These are phyloP conservation scores for Coemansia sp. DNA, from an alignment of 371 early-diverging fungal species.

Conservation along the genomic window DNA sequence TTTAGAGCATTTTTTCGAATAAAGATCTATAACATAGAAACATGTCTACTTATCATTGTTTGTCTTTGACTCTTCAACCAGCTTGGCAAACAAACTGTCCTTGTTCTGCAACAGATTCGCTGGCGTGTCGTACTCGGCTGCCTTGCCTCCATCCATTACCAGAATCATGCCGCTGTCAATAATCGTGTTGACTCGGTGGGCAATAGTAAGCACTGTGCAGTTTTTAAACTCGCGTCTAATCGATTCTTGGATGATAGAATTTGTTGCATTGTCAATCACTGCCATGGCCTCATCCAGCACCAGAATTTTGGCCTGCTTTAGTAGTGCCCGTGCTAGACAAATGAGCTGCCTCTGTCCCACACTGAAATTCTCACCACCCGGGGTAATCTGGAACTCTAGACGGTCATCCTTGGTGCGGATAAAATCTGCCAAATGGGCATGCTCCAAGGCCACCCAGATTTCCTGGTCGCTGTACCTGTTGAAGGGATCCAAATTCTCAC, in stretches of 20 bases:
- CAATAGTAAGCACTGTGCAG: conserved; percentile 62
- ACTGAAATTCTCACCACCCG: conserved; percentile 63
- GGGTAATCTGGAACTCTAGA: conserved; percentile 36
- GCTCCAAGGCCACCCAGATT: conserved; percentile 83
- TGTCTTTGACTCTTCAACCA: conserved; percentile 38
- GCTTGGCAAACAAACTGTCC: conserved; percentile 55
- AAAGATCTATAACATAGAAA: no score
- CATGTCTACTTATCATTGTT: neutral
- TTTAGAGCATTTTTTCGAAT: no score
- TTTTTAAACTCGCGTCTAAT: conserved; percentile 61
- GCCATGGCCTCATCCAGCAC: conserved; percentile 78
- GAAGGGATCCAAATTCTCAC: conserved; percentile 61
- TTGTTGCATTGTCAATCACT: conserved; percentile 67
- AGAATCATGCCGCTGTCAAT: conserved; percentile 64
- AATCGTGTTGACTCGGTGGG: conserved; percentile 61
- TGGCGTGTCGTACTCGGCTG: conserved; percentile 64
- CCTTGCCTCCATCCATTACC: conserved; percentile 62
- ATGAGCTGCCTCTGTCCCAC: conserved; percentile 78
- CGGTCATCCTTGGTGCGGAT: conserved; percentile 49
- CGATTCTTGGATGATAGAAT: conserved; percentile 62
- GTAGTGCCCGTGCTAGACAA: conserved; percentile 66
- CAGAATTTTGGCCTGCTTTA: conserved; percentile 58
- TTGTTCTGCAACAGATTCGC: conserved; percentile 52
- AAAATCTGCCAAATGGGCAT: conserved; percentile 65
- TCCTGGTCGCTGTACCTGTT: conserved; percentile 54